Evolutionary conservation across 2,329 filamentous ascomycete species (phyloP).

Genomic region (Colletotrichum lentis): DNA sequence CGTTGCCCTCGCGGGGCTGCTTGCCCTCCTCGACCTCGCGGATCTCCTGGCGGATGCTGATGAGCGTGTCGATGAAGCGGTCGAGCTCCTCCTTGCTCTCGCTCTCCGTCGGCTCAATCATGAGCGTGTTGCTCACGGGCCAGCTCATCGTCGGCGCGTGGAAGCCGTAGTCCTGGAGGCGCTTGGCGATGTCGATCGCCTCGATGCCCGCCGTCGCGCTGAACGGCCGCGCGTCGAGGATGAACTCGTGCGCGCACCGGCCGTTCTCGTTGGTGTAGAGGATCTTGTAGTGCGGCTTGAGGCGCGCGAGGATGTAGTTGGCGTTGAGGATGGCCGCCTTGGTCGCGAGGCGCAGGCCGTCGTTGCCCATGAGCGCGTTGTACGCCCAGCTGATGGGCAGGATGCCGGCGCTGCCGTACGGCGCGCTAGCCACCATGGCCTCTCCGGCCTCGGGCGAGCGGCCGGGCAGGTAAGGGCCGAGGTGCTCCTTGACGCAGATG

Average conservation of each 20-base stretch:
- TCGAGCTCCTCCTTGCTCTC: slow-evolving; percentile 93
- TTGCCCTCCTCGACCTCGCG: slow-evolving; percentile 81
- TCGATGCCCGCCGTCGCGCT: slow-evolving; percentile 84
- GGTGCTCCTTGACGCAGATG: slow-evolving; percentile 87
- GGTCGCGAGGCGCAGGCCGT: slow-evolving; percentile 86
- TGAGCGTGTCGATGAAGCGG: slow-evolving; percentile 88
- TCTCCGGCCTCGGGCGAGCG: slow-evolving; percentile 45
- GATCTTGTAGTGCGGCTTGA: slow-evolving; percentile 86
- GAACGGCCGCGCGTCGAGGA: slow-evolving; percentile 87
- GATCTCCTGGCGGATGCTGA: slow-evolving; percentile 87
- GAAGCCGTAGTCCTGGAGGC: slow-evolving; percentile 96
- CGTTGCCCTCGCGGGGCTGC: slow-evolving; percentile 77
- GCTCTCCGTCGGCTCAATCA: slow-evolving; percentile 97
- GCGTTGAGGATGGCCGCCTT: slow-evolving; percentile 94
- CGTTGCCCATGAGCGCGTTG: slow-evolving; percentile 89
- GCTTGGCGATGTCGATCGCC: slow-evolving; percentile 94
- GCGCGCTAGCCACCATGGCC: slow-evolving; percentile 79
- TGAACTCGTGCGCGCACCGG: slow-evolving; percentile 96
- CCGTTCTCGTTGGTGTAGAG: slow-evolving; percentile 91
- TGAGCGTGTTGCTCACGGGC: slow-evolving; percentile 93
- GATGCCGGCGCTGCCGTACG: slow-evolving; percentile 89
- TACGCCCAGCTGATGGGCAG: slow-evolving; percentile 95
- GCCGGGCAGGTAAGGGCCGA: slow-evolving; percentile 78
- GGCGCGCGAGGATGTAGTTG: slow-evolving; percentile 91
- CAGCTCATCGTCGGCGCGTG: slow-evolving; percentile 97